A percentile compares a stretch with the other conserved stretches of the same genome.
These are phyloP conservation scores for Bipolaris victoriae DNA, from an alignment of 2,329 filamentous ascomycete genomes.

Conservation along the genomic window DNA sequence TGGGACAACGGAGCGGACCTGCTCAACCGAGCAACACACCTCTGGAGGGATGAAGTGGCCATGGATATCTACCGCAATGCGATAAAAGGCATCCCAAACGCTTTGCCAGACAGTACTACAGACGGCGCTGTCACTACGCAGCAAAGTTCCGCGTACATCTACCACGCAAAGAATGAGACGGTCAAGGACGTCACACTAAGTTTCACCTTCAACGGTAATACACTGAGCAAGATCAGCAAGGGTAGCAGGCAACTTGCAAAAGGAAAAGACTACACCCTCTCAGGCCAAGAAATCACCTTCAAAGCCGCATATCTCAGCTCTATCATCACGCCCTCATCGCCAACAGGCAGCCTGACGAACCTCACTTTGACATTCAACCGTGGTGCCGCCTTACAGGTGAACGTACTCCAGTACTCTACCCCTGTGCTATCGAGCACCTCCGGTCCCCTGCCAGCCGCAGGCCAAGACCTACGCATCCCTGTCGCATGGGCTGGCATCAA, in stretches of 20 bases:
- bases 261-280: constrained; percentile 57
- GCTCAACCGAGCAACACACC: constrained; percentile 56
- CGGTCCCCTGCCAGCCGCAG: constrained; percentile 43
- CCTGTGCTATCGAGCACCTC: constrained; percentile 43
- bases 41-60: constrained; percentile 60
- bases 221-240: constrained; percentile 48
- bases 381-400: constrained; percentile 56
- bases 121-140: constrained; percentile 56
- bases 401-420: constrained; percentile 61
- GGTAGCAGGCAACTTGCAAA: constrained; percentile 48
- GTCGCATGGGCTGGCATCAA: constrained; percentile 60
- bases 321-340: constrained; percentile 51
- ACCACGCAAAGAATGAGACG: constrained; percentile 55
- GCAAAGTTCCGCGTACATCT: constrained; percentile 61
- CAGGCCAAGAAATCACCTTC: constrained; percentile 55
- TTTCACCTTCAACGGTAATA: constrained; percentile 63
- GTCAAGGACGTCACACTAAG: constrained; percentile 55
- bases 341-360: constrained; percentile 57
- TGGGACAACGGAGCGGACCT: constrained; percentile 68
- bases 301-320: constrained; percentile 55
- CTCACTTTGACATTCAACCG: constrained; percentile 61
- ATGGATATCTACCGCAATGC: constrained; percentile 58
- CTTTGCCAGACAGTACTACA: constrained; percentile 59
- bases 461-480: constrained; percentile 56
- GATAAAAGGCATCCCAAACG: constrained; percentile 54